Evolutionary conservation across 2,329 filamentous ascomycete genomes (phyloP).

Genomic region (Botrytis hyacinthi): DNA sequence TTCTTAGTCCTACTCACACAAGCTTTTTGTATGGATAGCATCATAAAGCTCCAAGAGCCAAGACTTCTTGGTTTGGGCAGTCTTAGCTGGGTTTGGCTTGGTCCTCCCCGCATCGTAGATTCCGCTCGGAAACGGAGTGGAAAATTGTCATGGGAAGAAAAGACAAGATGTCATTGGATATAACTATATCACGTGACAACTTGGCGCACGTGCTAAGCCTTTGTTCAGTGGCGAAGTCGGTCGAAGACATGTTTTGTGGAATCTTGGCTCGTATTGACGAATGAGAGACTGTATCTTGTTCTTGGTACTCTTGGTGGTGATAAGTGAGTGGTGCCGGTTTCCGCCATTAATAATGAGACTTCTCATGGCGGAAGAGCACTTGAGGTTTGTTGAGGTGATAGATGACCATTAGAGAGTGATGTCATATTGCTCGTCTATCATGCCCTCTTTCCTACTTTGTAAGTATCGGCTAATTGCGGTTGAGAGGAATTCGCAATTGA

Average conservation of each 20-base stretch:
- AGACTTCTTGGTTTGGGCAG: not conserved
- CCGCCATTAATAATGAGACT: not conserved
- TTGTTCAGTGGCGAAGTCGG: not conserved
- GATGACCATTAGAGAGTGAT: not conserved
- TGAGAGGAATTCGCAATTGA: not conserved
- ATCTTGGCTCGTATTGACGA: constrained; percentile 1
- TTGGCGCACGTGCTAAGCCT: not conserved
- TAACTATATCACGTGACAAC: not conserved
- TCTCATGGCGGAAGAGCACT: not conserved
- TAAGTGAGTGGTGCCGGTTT: not conserved
- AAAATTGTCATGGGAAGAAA: not conserved
- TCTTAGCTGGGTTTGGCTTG: not conserved
- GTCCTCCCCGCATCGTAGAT: not conserved
- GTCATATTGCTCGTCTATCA: not conserved
- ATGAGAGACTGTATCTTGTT: not conserved
- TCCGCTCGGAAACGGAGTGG: constrained; percentile 7
- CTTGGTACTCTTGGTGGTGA: not conserved
- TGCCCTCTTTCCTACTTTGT: not conserved
- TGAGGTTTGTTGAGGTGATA: not conserved
- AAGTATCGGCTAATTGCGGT: not conserved
- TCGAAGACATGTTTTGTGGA: not conserved
- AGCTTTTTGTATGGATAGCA: constrained; percentile 5
- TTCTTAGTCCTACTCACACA: not conserved
- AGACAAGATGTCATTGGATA: not conserved
- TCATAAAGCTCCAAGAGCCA: not conserved